Evolutionary conservation across 352 stramenopile species (phyloP).

Genomic region (Pythium phragmitis): DNA sequence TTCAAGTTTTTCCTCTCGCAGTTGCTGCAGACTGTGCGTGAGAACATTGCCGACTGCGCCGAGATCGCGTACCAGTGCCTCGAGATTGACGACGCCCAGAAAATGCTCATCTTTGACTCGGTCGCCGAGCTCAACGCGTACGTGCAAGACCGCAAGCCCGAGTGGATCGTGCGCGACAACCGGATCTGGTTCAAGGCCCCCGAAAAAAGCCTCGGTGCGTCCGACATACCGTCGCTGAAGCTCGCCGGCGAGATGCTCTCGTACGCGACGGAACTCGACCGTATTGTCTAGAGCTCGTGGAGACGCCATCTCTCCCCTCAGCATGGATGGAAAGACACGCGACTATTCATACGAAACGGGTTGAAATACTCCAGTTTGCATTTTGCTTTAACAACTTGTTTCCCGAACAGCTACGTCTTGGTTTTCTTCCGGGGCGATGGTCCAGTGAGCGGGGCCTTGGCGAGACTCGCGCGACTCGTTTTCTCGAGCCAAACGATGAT

Average conservation of each 20-base stretch:
- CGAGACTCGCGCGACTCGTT: constrained; percentile 34
- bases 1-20: constrained; percentile 95
- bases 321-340: no score
- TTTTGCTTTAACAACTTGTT: constrained; percentile 4
- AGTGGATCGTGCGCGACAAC: constrained; percentile 89
- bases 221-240: constrained; percentile 93
- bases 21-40: constrained; percentile 92
- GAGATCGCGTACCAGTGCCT: constrained; percentile 94
- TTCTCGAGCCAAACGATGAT: constrained; percentile 74
- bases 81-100: constrained; percentile 80
- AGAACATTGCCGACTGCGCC: constrained; percentile 95
- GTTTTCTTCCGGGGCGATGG: constrained; percentile 27
- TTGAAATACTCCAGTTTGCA: constrained; percentile 10
- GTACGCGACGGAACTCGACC: constrained; percentile 95
- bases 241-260: constrained; percentile 94
- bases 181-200: constrained; percentile 90
- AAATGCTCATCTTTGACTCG: constrained; percentile 93
- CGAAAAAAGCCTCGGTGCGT: constrained; percentile 81
- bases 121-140: constrained; percentile 81
- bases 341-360: background rate
- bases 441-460: background rate
- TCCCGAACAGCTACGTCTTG: constrained; percentile 14
- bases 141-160: constrained; percentile 84
- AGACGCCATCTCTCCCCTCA: no score
- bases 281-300: constrained; percentile 73